Evolutionary conservation across 2,329 filamentous ascomycete species (phyloP).

Genomic region (Monosporascus sp.): DNA sequence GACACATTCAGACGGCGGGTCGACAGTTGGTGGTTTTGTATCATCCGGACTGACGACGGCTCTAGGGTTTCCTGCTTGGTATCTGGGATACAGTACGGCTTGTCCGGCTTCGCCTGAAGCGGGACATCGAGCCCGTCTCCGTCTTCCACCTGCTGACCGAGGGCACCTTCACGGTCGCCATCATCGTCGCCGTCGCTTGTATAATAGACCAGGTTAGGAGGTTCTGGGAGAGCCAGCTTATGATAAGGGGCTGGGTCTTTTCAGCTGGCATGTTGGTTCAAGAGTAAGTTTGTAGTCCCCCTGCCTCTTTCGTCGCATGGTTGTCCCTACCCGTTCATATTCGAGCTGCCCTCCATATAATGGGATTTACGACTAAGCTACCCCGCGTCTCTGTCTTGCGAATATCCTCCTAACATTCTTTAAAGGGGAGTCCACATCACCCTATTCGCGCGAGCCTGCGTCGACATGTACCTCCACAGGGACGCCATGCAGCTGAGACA

Average conservation of each 20-base stretch:
- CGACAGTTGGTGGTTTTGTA: not conserved
- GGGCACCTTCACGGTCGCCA: not conserved
- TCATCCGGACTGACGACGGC: not conserved
- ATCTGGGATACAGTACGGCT: slow-evolving; percentile 11
- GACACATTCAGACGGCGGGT: not conserved
- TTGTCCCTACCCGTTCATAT: not conserved
- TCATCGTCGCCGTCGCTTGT: not conserved
- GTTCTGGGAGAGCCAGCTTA: not conserved
- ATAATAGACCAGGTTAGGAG: not conserved
- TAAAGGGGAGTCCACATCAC: not conserved
- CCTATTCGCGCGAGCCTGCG: not conserved
- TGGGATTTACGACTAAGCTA: no score
- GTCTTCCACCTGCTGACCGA: slow-evolving; percentile 7
- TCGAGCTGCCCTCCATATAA: no score
- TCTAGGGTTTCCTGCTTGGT: slow-evolving; percentile 7
- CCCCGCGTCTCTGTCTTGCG: not conserved
- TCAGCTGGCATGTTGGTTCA: not conserved
- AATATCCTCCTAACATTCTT: not conserved
- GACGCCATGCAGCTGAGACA: not conserved
- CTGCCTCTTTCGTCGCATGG: not conserved
- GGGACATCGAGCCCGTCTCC: slow-evolving; percentile 6
- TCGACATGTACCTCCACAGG: not conserved
- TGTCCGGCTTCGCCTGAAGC: slow-evolving; percentile 5
- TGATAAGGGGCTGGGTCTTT: not conserved
- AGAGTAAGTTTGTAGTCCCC: not conserved